Percentiles rank a stretch among this genome's conserved stretches.
Conservation (phyloP, 257 asterid species). For the Jasminum sambac region DNA sequence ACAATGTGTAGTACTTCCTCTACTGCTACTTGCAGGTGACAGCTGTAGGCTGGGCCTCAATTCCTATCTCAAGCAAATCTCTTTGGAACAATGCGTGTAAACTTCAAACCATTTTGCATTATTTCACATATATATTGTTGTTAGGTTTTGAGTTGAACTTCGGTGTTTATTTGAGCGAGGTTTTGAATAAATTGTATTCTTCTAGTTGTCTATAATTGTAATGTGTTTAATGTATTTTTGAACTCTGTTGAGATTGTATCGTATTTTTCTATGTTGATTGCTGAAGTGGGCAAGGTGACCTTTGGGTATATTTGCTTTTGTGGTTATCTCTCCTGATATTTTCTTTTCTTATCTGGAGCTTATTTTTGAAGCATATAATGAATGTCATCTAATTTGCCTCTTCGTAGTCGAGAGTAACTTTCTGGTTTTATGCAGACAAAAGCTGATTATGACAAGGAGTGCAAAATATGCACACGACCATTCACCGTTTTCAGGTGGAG, state of each 20-base stretch:
- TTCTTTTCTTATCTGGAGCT: conserved; percentile 6
- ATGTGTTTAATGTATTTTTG: not conserved
- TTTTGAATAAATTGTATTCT: not conserved
- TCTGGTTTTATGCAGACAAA: conserved; percentile 57
- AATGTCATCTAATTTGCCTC: conserved; percentile 9
- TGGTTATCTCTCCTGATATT: not conserved
- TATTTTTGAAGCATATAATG: not conserved
- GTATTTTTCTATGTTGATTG: not conserved
- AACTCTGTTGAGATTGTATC: not conserved
- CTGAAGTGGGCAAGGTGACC: not conserved
- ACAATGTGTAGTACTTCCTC: not conserved
- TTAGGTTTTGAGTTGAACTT: not conserved
- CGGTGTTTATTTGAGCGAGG: not conserved
- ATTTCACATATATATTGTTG: not conserved
- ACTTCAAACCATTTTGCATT: not conserved
- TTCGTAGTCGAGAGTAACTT: not conserved
- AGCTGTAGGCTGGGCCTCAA: not conserved
- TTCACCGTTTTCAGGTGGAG: conserved; percentile 98
- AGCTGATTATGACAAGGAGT: conserved; percentile 94
- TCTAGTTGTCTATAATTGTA: not conserved
- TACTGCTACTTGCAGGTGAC: not conserved
- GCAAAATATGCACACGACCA: conserved; percentile 97
- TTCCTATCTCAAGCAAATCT: not conserved
- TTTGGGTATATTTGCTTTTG: not conserved
- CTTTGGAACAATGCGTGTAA: not conserved